Evolutionary conservation across 1,284 basidiomycete genomes (phyloP), one percentile per base, ranked within the genome.

Genomic region (Heterobasidion annosum): DNA sequence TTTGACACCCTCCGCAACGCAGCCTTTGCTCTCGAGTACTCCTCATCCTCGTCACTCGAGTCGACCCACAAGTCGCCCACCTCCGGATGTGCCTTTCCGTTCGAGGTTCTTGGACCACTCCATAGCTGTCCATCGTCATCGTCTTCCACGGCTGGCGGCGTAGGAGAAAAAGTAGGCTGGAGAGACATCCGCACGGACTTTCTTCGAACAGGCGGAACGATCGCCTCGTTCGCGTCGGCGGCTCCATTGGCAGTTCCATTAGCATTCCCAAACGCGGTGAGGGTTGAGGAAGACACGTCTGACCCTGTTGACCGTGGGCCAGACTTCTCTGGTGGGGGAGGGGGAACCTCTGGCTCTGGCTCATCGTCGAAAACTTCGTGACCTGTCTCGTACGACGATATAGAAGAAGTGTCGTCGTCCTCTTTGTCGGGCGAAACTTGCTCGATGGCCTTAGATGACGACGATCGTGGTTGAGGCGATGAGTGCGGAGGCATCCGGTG

Each of bases 141-240:
- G 50, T 85, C 78, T 46, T 79, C 76, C 37, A 80, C 62, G 34
- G 81, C 80, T 45, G 85, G 85, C 15, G 86, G 85, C 2, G 84
- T 78, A 1, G 82, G 70, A 32, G 83, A 84, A 65, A 84, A 88
- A 32, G 83, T 86, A 1, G 87, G 87, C 54, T 81, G 75, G 37
- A 88, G 67, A 32, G 83, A 85, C 54, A 90, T 82, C 8, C 87
- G 74, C 37, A 90, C 88, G 62, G 83, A 87, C 69, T 90, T 90
- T 56, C 85, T 70, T 40, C 83, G 72, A 45, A 68, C 66, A 2
- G 76, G 72, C 1, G 13, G 18, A 10, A 5, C 37, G n/a, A 7
- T 12, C 37, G n/a, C 37, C 37, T n/a, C n/a, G 12, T n/a, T 40
- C 34, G 19, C 48, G 2, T 32, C 13, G 13, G 32, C 48, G 7